phyloP scores from a whole-genome alignment of 164 flowering plant species.

The Annona cherimola region DNA sequence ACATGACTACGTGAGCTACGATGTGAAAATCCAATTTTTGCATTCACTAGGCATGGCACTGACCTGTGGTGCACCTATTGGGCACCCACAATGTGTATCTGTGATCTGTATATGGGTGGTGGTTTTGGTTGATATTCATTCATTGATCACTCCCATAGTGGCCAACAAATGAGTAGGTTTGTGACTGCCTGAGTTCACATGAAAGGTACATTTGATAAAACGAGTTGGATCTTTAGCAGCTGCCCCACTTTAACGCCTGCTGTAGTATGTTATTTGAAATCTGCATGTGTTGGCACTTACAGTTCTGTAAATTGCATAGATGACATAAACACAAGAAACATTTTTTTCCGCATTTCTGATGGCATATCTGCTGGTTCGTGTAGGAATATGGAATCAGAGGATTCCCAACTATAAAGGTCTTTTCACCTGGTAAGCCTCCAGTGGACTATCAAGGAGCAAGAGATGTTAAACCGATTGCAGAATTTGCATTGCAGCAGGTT shows the following conservation, averaged over 20 bases:
- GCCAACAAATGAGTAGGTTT: background rate
- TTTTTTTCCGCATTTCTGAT: background rate
- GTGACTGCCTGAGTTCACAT: background rate
- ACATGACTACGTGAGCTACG: no score
- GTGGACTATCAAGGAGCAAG: conserved; percentile 94
- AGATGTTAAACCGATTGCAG: conserved; percentile 86
- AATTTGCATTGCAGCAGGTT: conserved; percentile 85
- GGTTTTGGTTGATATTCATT: no score
- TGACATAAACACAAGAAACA: background rate
- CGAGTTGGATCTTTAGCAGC: background rate
- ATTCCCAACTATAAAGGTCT: conserved; percentile 95
- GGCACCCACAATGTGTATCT: no score
- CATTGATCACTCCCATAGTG: background rate
- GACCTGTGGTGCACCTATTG: no score
- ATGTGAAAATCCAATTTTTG: no score
- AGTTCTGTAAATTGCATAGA: background rate
- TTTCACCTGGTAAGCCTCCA: conserved; percentile 88
- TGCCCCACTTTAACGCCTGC: background rate
- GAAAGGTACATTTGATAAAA: background rate
- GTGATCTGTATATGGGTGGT: no score
- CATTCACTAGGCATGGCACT: no score
- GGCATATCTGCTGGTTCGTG: conserved; percentile 1
- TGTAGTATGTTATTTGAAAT: background rate
- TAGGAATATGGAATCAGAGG: conserved; percentile 94
- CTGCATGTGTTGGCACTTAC: background rate